Conservation (phyloP, 148 eudicot species). For the Rhododendron molle region DNA sequence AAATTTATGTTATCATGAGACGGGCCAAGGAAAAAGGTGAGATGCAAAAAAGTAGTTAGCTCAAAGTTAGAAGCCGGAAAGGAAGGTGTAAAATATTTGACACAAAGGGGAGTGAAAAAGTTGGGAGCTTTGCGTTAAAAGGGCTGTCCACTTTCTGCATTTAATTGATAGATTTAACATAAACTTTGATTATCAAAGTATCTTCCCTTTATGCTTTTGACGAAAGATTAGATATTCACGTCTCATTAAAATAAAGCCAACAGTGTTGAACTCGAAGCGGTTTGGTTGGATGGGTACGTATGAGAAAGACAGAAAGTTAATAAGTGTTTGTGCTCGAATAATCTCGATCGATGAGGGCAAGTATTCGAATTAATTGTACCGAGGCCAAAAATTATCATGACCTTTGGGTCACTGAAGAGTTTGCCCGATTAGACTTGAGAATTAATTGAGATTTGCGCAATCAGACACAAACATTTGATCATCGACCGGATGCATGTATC, state of each 20-base stretch:
- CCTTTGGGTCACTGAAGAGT: no score
- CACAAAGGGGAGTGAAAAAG: slow-evolving; percentile 39
- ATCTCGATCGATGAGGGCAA: fast-evolving
- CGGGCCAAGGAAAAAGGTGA: not conserved
- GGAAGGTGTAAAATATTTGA: slow-evolving; percentile 16
- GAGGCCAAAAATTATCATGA: no score
- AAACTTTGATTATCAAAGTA: slow-evolving; percentile 27
- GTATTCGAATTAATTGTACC: no score
- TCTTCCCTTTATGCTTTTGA: slow-evolving; percentile 51
- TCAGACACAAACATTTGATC: no score
- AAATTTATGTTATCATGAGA: not conserved
- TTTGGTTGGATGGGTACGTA: not conserved
- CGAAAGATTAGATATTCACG: slow-evolving; percentile 38
- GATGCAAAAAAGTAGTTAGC: slow-evolving; percentile 17
- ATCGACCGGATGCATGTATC: not conserved
- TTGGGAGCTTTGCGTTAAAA: slow-evolving; percentile 53
- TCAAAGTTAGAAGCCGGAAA: slow-evolving; percentile 14
- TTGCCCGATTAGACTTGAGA: no score
- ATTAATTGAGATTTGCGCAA: no score
- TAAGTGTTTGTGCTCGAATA: not conserved
- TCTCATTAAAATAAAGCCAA: not conserved
- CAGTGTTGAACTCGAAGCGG: not conserved
- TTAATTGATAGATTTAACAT: slow-evolving; percentile 7
- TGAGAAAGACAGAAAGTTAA: no score
- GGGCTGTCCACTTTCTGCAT: slow-evolving; percentile 70